phyloP scores from a whole-genome alignment of 306 rosid genomes.

The Trichosanthes truncata region DNA sequence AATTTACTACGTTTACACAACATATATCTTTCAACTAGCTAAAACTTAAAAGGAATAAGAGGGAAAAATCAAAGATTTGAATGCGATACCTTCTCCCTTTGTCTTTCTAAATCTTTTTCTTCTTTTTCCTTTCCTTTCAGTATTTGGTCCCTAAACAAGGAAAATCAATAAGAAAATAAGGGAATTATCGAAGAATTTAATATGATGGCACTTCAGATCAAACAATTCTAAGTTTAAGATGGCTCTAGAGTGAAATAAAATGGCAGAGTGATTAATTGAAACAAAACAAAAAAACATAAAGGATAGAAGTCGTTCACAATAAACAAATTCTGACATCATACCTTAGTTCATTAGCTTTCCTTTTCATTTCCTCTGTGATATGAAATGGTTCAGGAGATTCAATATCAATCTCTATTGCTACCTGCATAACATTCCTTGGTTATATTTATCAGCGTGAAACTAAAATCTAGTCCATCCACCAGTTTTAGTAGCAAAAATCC shows the following conservation, averaged over 20 bases:
- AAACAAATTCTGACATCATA: slow-evolving; percentile 9
- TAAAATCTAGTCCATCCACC: background rate
- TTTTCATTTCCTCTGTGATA: slow-evolving; percentile 51
- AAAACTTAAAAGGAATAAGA: background rate
- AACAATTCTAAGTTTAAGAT: background rate
- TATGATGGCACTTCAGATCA: background rate
- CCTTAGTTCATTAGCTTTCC: slow-evolving; percentile 52
- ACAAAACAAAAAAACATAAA: background rate
- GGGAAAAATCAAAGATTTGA: background rate
- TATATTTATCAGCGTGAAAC: background rate
- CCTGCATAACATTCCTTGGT: slow-evolving; percentile 22
- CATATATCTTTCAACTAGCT: background rate
- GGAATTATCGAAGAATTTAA: background rate
- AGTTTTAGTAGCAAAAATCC: background rate
- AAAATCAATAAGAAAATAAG: slow-evolving; percentile 2
- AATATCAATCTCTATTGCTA: slow-evolving; percentile 39
- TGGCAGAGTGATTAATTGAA: background rate
- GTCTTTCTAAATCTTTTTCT: slow-evolving; percentile 30
- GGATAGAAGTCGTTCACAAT: background rate
- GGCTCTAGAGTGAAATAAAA: background rate
- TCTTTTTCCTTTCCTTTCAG: slow-evolving; percentile 25
- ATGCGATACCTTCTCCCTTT: slow-evolving; percentile 58
- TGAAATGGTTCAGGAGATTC: slow-evolving; percentile 42
- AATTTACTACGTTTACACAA: background rate
- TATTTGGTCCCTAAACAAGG: slow-evolving; percentile 32